Evolutionary conservation across 2,329 filamentous ascomycete genomes (phyloP).

Genomic region (Chrysoporthe austroafricana): DNA sequence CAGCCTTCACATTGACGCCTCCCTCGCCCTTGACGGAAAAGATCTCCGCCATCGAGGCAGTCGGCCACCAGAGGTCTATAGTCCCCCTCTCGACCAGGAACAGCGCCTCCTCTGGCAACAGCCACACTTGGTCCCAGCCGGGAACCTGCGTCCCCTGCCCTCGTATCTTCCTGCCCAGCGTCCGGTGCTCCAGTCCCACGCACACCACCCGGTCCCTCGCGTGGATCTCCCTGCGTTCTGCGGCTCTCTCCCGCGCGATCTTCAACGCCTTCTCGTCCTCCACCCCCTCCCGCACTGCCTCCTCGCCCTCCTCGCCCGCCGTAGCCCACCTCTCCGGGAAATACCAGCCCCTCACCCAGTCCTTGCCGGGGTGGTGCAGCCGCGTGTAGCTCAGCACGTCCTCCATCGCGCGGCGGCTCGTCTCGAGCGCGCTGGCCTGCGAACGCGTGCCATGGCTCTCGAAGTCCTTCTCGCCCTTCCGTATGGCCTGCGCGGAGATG

Average conservation of each 20-base stretch:
- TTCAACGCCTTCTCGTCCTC: slow-evolving; percentile 42
- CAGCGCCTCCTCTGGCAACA: slow-evolving; percentile 89
- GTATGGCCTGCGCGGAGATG: slow-evolving; percentile 68
- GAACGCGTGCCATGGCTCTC: slow-evolving; percentile 86
- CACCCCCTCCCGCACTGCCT: slow-evolving; percentile 21
- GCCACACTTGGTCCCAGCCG: slow-evolving; percentile 71
- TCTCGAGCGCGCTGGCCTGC: slow-evolving; percentile 77
- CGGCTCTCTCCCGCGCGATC: slow-evolving; percentile 21
- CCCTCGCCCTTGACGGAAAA: slow-evolving; percentile 41
- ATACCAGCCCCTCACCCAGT: slow-evolving; percentile 72
- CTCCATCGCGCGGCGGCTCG: slow-evolving; percentile 86
- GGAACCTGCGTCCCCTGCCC: slow-evolving; percentile 57
- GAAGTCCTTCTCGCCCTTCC: slow-evolving; percentile 96
- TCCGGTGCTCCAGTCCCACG: slow-evolving; percentile 71
- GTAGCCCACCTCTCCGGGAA: slow-evolving; percentile 63
- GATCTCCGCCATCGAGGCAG: slow-evolving; percentile 52
- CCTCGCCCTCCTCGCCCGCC: slow-evolving; percentile 30
- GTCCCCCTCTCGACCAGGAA: slow-evolving; percentile 88
- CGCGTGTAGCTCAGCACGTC: slow-evolving; percentile 80
- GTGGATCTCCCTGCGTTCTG: slow-evolving; percentile 34
- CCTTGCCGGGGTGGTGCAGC: slow-evolving; percentile 66
- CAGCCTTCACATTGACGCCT: slow-evolving; percentile 26
- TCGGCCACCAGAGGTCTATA: slow-evolving; percentile 85
- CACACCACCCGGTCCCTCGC: slow-evolving; percentile 61
- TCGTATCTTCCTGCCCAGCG: slow-evolving; percentile 70